These are phyloP conservation scores for Boletus barrowsii DNA, from an alignment of 768 basidiomycete species.

Conservation along the genomic window DNA sequence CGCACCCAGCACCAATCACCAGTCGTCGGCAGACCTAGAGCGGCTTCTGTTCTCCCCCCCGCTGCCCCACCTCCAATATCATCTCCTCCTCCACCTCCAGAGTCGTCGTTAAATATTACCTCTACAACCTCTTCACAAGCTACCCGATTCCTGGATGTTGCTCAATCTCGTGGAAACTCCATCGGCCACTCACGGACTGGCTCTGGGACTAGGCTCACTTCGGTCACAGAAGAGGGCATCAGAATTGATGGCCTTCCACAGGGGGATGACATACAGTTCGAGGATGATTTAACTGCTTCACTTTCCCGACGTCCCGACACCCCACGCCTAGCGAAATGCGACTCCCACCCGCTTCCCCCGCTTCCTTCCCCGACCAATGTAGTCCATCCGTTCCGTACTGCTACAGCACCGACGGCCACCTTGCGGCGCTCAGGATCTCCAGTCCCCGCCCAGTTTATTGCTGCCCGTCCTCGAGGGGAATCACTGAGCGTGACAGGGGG, in stretches of 20 bases:
- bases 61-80: conserved; percentile 61
- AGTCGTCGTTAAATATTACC: conserved; percentile 24
- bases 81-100: conserved; percentile 54
- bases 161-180: conserved; percentile 48
- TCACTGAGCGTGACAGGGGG: conserved; percentile 40
- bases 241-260: conserved; percentile 36
- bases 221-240: conserved; percentile 59
- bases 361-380: conserved; percentile 48
- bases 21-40: conserved; percentile 42
- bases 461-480: conserved; percentile 53
- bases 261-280: conserved; percentile 25
- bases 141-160: conserved; percentile 34
- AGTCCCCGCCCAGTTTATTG: conserved; percentile 36
- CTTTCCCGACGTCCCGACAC: conserved; percentile 39
- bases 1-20: conserved; percentile 26
- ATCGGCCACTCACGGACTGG: conserved; percentile 52
- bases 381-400: conserved; percentile 29
- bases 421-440: conserved; percentile 49
- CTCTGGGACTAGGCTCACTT: conserved; percentile 54
- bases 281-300: conserved; percentile 31
- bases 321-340: conserved; percentile 42
- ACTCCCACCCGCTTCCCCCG: conserved; percentile 67
- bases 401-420: conserved; percentile 12
- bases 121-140: conserved; percentile 32
- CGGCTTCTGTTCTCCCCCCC: conserved; percentile 61